These are phyloP conservation scores for Fusarium sp. DNA, from an alignment of 2,329 filamentous ascomycete genomes.

Conservation along the genomic window DNA sequence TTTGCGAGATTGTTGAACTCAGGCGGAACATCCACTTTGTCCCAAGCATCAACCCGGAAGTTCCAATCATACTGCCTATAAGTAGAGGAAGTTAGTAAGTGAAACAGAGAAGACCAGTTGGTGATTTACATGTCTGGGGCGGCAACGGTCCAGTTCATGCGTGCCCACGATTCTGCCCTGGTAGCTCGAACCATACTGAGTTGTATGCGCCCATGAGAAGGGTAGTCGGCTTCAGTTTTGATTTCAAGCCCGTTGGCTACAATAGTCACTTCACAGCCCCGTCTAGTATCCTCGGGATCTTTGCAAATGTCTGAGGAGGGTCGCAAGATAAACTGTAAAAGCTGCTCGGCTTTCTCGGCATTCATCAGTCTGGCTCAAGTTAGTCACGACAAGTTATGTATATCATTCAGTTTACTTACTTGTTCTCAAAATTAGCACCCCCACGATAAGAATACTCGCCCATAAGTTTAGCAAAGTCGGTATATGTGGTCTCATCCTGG, in stretches of 20 bases:
- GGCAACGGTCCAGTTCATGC: conserved; percentile 51
- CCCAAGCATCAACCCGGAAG: conserved; percentile 49
- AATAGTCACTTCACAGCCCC: conserved; percentile 41
- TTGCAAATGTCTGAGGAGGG: conserved; percentile 31
- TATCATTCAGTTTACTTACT: conserved; percentile 37
- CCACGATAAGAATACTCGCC: conserved; percentile 48
- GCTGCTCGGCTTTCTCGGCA: conserved; percentile 23
- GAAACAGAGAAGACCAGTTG: background rate
- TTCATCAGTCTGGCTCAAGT: conserved; percentile 35
- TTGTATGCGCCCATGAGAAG: conserved; percentile 19
- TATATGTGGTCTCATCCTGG: conserved; percentile 40
- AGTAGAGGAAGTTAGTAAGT: conserved; percentile 19
- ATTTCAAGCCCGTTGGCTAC: conserved; percentile 39
- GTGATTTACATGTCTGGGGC: conserved; percentile 54
- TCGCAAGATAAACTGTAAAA: conserved; percentile 32
- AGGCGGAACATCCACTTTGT: conserved; percentile 34
- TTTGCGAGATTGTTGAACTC: conserved; percentile 39
- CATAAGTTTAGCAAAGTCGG: conserved; percentile 46
- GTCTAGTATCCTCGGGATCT: conserved; percentile 20
- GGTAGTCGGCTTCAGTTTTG: conserved; percentile 33
- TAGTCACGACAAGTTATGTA: conserved; percentile 3
- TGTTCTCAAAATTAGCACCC: conserved; percentile 47
- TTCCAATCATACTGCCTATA: conserved; percentile 53
- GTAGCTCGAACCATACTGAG: conserved; percentile 43
- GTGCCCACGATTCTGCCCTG: conserved; percentile 39